Conservation (phyloP, 1,284 basidiomycete genomes). For the Albatrellus sp. region DNA sequence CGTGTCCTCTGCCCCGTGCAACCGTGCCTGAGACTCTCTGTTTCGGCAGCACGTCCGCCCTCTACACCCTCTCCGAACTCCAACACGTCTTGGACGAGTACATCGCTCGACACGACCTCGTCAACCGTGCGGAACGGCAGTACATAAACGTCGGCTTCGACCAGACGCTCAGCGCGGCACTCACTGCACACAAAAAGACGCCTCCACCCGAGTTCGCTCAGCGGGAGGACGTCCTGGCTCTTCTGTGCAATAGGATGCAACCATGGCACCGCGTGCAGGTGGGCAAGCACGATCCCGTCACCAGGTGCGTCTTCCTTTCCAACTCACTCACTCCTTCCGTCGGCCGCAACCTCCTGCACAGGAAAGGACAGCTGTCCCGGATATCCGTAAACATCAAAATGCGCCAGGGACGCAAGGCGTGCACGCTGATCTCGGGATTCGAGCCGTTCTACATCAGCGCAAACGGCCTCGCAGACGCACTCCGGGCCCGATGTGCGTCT, state of each 20-base stretch:
- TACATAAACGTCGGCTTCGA: slow-evolving; percentile 59
- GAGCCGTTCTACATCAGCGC: slow-evolving; percentile 63
- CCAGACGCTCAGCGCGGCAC: slow-evolving; percentile 31
- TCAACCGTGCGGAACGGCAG: slow-evolving; percentile 53
- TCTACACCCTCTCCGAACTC: slow-evolving; percentile 47
- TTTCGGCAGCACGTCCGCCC: slow-evolving; percentile 30
- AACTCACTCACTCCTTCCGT: too few species aligned
- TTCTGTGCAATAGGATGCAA: slow-evolving; percentile 55
- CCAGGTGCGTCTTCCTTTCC: slow-evolving; percentile 32
- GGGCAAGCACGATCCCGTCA: slow-evolving; percentile 36
- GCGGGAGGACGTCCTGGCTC: slow-evolving; percentile 54
- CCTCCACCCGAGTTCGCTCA: slow-evolving; percentile 39
- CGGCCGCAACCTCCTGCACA: too few species aligned
- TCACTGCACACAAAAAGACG: slow-evolving; percentile 29
- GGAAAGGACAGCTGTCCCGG: slow-evolving; percentile 66
- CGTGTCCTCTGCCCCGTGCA: neutral
- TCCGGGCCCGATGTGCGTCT: slow-evolving; percentile 66
- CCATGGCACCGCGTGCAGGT: slow-evolving; percentile 50
- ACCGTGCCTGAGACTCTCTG: neutral
- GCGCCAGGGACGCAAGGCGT: slow-evolving; percentile 65
- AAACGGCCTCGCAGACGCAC: slow-evolving; percentile 69
- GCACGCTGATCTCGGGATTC: slow-evolving; percentile 66
- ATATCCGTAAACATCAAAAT: slow-evolving; percentile 60
- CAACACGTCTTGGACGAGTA: slow-evolving; percentile 49
- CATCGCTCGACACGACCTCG: slow-evolving; percentile 44